phyloP scores from a whole-genome alignment of 2,329 filamentous ascomycete species.

The Drechslera avenae region DNA sequence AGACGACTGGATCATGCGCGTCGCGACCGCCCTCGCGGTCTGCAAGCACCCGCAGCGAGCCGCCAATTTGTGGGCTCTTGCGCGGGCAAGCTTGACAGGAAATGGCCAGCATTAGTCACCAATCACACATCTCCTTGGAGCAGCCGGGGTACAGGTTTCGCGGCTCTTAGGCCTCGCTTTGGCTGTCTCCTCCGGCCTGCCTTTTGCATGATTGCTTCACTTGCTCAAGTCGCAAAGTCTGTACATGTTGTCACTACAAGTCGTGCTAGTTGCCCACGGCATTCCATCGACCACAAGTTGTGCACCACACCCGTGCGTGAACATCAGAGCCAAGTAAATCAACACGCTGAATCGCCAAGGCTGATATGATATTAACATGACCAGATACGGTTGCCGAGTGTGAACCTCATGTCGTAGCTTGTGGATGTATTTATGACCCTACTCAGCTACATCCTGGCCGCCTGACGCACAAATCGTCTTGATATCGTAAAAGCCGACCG shows the following conservation, averaged over 20 bases:
- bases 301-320: no score
- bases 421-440: slow-evolving; percentile 44
- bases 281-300: no score
- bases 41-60: slow-evolving; percentile 25
- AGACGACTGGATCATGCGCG: slow-evolving; percentile 9
- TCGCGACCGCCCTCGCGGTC: slow-evolving; percentile 7
- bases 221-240: no score
- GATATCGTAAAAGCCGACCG: slow-evolving; percentile 47
- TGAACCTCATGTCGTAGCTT: slow-evolving; percentile 27
- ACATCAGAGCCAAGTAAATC: neutral
- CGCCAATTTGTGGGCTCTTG: slow-evolving; percentile 15
- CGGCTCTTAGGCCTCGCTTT: slow-evolving; percentile 9
- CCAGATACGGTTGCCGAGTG: neutral
- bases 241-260: no score
- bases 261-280: no score
- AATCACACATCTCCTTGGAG: slow-evolving; percentile 13
- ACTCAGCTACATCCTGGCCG: slow-evolving; percentile 43
- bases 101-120: slow-evolving; percentile 5
- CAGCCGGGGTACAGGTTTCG: slow-evolving; percentile 7
- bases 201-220: neutral
- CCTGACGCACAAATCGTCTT: slow-evolving; percentile 45
- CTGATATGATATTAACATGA: no score
- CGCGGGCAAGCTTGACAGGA: slow-evolving; percentile 7
- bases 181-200: slow-evolving; percentile 3
- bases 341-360: neutral